Conservation (phyloP, 2,329 filamentous ascomycete species). For the Dothiorella sarmentorum region DNA sequence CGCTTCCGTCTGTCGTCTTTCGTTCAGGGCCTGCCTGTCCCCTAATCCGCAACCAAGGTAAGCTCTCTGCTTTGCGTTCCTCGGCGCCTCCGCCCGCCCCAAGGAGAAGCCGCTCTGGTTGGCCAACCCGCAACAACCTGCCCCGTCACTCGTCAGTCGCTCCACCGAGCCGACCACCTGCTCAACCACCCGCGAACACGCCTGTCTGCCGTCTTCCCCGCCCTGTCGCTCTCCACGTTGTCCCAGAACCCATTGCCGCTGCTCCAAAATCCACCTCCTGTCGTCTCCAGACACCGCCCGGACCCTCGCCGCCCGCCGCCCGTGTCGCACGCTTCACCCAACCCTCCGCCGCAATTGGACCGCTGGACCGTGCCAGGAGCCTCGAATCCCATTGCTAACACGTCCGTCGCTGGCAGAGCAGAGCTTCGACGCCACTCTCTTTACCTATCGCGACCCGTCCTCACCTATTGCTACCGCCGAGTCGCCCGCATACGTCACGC, state of each 20-base stretch:
- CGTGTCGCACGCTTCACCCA: neutral
- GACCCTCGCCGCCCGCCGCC: neutral
- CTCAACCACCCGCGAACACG: neutral
- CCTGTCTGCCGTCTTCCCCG: neutral
- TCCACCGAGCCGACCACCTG: neutral
- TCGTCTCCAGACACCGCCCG: neutral
- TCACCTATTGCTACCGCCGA: neutral
- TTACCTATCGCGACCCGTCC: neutral
- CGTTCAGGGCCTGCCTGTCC: slow-evolving; percentile 12
- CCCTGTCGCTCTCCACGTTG: neutral
- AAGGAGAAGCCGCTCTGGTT: neutral
- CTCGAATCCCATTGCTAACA: slow-evolving; percentile 4
- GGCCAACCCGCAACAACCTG: slow-evolving; percentile 9
- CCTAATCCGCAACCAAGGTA: slow-evolving; percentile 2
- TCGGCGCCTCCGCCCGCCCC: neutral
- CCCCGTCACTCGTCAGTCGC: slow-evolving; percentile 7
- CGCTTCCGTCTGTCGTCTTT: slow-evolving; percentile 11
- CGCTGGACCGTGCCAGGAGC: neutral
- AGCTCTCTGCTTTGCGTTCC: slow-evolving; percentile 2
- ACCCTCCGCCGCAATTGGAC: slow-evolving; percentile 1
- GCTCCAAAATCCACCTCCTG: too few species aligned
- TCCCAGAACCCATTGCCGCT: neutral
- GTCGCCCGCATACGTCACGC: neutral
- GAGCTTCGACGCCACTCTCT: slow-evolving; percentile 11
- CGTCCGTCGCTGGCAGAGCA: neutral